These are phyloP conservation scores for Colletotrichum liaoningense DNA, from an alignment of 2,329 filamentous ascomycete genomes.

Conservation along the genomic window DNA sequence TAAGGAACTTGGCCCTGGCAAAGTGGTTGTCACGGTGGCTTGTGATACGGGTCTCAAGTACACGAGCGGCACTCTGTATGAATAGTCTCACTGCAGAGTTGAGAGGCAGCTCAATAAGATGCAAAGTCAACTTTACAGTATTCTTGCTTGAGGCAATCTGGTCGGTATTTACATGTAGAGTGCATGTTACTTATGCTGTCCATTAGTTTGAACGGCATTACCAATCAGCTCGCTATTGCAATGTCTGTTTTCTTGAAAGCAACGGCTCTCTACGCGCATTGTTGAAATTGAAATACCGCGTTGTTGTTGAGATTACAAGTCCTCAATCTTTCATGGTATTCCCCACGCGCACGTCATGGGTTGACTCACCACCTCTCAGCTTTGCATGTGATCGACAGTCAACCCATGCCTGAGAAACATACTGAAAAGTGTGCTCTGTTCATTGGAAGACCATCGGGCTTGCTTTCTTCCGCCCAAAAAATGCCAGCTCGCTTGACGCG, in stretches of 20 bases:
- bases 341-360: not conserved
- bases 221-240: not conserved
- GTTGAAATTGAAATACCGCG: not conserved
- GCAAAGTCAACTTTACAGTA: not conserved
- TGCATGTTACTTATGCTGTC: too few relatives aligned
- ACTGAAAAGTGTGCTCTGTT: not conserved
- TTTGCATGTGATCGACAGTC: not conserved
- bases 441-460: not conserved
- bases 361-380: not conserved
- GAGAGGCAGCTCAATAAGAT: not conserved
- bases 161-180: not conserved
- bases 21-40: constrained; percentile 26
- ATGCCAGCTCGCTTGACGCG: not conserved
- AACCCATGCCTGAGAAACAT: not conserved
- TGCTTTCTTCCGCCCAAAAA: not conserved
- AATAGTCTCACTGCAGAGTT: not conserved
- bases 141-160: not conserved
- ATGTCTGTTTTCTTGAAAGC: too few relatives aligned
- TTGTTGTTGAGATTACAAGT: not conserved
- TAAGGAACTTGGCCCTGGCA: constrained; percentile 22
- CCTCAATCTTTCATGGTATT: not conserved
- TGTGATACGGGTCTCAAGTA: constrained; percentile 31
- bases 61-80: constrained; percentile 1
- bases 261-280: not conserved
- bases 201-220: too few relatives aligned